These are phyloP conservation scores for Penicillium aurantiogriseum DNA, from an alignment of 2,329 filamentous ascomycete species.

Conservation along the genomic window DNA sequence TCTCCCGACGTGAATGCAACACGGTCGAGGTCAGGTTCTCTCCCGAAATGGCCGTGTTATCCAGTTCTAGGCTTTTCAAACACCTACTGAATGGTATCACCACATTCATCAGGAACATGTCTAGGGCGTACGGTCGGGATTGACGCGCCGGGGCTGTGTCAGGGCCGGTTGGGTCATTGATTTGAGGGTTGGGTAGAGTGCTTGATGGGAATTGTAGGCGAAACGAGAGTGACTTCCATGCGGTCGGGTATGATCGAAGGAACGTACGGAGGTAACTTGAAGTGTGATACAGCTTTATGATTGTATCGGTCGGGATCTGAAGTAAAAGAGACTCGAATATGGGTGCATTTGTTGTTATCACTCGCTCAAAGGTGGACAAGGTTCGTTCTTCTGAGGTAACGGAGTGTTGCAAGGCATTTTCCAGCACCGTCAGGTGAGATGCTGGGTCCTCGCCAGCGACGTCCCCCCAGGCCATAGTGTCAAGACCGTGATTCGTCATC, in stretches of 20 bases:
- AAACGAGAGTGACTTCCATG: conserved; percentile 62
- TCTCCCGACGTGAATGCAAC: conserved; percentile 53
- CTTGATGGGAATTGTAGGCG: conserved; percentile 48
- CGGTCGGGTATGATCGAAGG: conserved; percentile 56
- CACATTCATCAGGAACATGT: conserved; percentile 56
- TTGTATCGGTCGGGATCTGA: conserved; percentile 55
- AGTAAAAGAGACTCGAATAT: conserved; percentile 59
- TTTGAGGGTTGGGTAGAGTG: conserved; percentile 32
- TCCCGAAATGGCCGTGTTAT: conserved; percentile 61
- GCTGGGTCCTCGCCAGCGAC: conserved; percentile 11
- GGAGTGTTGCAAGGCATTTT: conserved; percentile 26
- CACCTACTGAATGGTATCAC: conserved; percentile 57
- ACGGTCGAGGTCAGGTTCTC: conserved; percentile 56
- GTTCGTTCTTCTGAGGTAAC: conserved; percentile 26
- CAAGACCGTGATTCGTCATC: conserved; percentile 2
- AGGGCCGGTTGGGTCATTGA: conserved; percentile 33
- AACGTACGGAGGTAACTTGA: conserved; percentile 56
- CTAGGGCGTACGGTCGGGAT: conserved; percentile 58
- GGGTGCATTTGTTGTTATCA: conserved; percentile 57
- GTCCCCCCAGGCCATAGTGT: conserved; percentile 12
- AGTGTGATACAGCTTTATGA: conserved; percentile 60
- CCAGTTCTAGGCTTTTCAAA: conserved; percentile 57
- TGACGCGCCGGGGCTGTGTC: conserved; percentile 44
- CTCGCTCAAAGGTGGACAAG: conserved; percentile 52
- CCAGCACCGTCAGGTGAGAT: conserved; percentile 24